Evolutionary conservation across 1,284 basidiomycete species (phyloP), one percentile per base, ranked within the genome.

Genomic region (Porodaedalea pini): DNA sequence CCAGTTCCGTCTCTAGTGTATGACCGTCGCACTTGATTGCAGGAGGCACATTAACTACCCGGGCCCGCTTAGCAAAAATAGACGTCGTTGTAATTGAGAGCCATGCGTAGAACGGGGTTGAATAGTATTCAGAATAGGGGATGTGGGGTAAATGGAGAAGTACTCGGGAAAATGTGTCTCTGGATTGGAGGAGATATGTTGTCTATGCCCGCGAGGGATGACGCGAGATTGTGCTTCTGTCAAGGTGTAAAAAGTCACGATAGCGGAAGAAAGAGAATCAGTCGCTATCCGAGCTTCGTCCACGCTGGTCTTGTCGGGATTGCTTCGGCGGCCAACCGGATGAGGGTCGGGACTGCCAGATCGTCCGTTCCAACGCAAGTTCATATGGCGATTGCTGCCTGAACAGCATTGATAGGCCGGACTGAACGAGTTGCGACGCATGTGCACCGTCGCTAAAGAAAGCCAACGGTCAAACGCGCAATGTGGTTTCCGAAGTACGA

Each of bases 281-380:
- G 36, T n/a, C 32, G 21, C 25, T 17, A 47, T 49, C 59, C 59
- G 59, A 61, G 51, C 50, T 54, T 61, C 51, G 52, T 34, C 59
- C 59, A 37, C 27, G 1, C 27, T 23, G 45, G n/a, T 15, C 15
- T 54, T 25, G 49, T 52, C 56, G 59, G 59, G 29, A 23, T 45
- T 57, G 59, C 51, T 54, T 61, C 59, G 59, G 59, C 48, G 56
- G 39, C 31, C 23, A 50, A 50, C 55, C 59, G 59, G 59, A 36
- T 57, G 51, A 54, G 48, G 29, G 25, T 61, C 55, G 59, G 55
- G 13, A 6, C 40, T 56, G 32, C 29, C 15, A 11, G 37, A 51
- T 53, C 29, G 27, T 8, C 47, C 17, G 13, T 32, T 32, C 8
- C 13, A 19, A 7, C 44, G 44, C 13, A 13, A 34, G 13, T 13